Base-by-base conservation (phyloP, 2,329 filamentous ascomycete genomes). In the Colletotrichum higginsianum region DNA sequence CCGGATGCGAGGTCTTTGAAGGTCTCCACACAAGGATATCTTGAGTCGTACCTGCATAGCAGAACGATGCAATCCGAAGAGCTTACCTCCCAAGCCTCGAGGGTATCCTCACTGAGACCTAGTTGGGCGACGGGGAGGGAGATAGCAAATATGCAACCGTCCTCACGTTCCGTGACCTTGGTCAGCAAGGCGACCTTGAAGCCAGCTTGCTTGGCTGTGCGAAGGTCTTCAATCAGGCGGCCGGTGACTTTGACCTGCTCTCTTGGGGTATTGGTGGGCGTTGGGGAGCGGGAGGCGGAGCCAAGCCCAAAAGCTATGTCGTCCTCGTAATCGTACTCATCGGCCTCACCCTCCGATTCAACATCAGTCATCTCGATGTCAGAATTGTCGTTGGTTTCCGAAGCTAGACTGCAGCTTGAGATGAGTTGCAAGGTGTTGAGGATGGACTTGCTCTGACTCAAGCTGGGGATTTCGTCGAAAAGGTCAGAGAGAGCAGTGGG, bases 61-160 rank as follows among this genome's bases (percentile, higher is more conserved):
- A 97, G 84, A 5, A 96, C 88, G 49, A 97, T 80, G 76, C 96
- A 95, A 44, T 95, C 91, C 0, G 85, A 81, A 0, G 85, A 81
- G 16, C 88, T 81, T 13, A 98, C 79, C 71, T 92, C 87, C 95
- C 95, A 98, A 1, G 94, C 93, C 76, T 92, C 87, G 80, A 94
- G 88, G 0, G 90, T 91, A 77, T 95, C 93, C 47, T 92, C 87
- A 0, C 93, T 92, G 15, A 98, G 88, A 0, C 88, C 90, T 1
- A 98, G 87, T 75, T 92, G 93, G 4, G 87, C 84, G 40, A 93
- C 88, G 4, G 90, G 90, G 40, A 93, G 88, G 0, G 94, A 94
- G 2, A 96, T 80, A 5, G 90, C 90, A 21, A 96, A 80, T 3
- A 87, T 84, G 70, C 83, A 86, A 13, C 82, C 86, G 79, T 1